Base-by-base conservation (phyloP, 2,329 filamentous ascomycete species). In the Cladosporium sp. region DNA sequence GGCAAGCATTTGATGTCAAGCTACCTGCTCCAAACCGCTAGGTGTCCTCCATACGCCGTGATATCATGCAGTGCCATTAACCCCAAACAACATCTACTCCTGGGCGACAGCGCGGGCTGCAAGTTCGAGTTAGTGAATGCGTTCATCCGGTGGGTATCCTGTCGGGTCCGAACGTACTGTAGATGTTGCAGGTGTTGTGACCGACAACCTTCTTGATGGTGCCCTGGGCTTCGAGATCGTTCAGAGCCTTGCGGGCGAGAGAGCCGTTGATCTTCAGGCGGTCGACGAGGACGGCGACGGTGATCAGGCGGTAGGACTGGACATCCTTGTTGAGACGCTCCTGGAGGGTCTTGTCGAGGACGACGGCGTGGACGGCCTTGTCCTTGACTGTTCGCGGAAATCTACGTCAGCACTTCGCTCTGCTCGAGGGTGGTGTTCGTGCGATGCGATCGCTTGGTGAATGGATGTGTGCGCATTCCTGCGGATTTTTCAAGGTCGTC, bases 261-360 rank as follows among this genome's bases (percentile, higher is more conserved):
- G 89, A 96, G 72, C 93, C 95, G 82, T 99, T 99, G 83, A 99
- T 95, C 90, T 99, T 99, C 77, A 99, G 85, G 78, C 93, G 86
- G 80, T 99, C 93, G 84, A 99, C 93, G 70, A 99, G 90, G 68
- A 89, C 92, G 70, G 93, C 91, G 70, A 97, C 88, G 73, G 93
- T 97, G 80, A 99, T 90, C 76, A 99, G 90, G 73, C 93, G 90
- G 88, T 97, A 99, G 61, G 93, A 96, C 79, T 97, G 93, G 69
- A 99, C 95, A 84, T 99, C 93, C 84, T 99, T 99, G 84, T 96
- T 88, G 76, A 99, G 90, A 83, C 95, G 96, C 80, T 99, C 93
- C 65, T 87, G 88, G 72, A 87, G 96, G 78, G 81, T 73, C 86
- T 99, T 99, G 83, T 99, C 93, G 79, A 99, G 89, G 73, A 97